Percentiles rank a stretch among this genome's conserved stretches.
Conservation (phyloP, 768 basidiomycete genomes). For the Termitomyces sp. region DNA sequence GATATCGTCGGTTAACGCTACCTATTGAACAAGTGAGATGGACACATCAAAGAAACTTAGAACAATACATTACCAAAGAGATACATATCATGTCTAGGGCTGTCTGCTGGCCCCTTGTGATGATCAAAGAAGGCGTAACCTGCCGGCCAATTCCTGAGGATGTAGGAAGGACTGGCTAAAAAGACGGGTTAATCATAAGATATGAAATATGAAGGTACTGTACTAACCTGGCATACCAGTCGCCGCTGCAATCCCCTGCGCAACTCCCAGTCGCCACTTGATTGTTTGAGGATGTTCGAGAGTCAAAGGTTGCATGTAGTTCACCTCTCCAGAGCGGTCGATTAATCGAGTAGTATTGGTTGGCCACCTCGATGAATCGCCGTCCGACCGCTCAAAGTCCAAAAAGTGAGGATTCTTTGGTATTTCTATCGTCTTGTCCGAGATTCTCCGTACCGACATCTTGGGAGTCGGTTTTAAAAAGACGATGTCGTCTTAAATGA, state of each 20-base stretch:
- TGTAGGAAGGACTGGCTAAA: constrained; percentile 50
- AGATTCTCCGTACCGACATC: constrained; percentile 25
- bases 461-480: background rate
- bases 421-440: constrained; percentile 23
- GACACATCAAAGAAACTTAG: background rate
- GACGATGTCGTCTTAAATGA: background rate
- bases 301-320: constrained; percentile 57
- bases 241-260: constrained; percentile 33
- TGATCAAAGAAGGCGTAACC: constrained; percentile 74
- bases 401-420: constrained; percentile 52
- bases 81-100: constrained; percentile 72
- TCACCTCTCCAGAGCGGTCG: constrained; percentile 60
- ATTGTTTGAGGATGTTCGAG: constrained; percentile 45
- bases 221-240: constrained; percentile 49
- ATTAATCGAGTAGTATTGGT: constrained; percentile 45
- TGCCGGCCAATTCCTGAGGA: constrained; percentile 58
- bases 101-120: constrained; percentile 50
- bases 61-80: constrained; percentile 52
- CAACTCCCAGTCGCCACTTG: constrained; percentile 52
- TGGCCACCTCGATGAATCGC: constrained; percentile 49
- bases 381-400: constrained; percentile 61
- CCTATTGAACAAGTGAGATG: constrained; percentile 29
- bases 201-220: background rate
- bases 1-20: constrained; percentile 48
- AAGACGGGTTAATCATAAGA: constrained; percentile 2